A percentile compares a stretch with the other conserved stretches of the same genome.
Conservation (phyloP, 2,329 filamentous ascomycete genomes). For the Tolypocladium ovalisporum region DNA sequence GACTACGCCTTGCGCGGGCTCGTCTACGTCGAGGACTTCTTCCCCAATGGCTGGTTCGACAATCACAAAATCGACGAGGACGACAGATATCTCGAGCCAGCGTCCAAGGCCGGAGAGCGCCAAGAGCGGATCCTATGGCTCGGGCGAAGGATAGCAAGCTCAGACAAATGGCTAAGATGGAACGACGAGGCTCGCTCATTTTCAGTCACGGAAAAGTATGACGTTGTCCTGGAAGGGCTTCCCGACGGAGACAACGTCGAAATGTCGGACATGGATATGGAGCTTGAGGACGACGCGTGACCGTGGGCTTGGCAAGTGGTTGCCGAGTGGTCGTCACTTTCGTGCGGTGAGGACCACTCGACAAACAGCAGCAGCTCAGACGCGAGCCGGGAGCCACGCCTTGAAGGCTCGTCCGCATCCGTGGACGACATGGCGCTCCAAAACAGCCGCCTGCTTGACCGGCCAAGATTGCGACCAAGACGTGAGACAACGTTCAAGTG, state of each 20-base stretch:
- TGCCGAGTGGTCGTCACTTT: background rate
- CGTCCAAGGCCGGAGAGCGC: conserved; percentile 46
- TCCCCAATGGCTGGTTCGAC: conserved; percentile 47
- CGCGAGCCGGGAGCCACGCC: background rate
- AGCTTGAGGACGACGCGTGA: background rate
- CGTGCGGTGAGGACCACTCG: background rate
- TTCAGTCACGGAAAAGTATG: conserved; percentile 22
- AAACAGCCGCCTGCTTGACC: background rate
- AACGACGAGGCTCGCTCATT: conserved; percentile 27
- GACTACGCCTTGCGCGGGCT: conserved; percentile 58
- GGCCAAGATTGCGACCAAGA: background rate
- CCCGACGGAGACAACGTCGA: background rate
- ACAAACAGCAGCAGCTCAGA: background rate
- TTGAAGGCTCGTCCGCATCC: background rate
- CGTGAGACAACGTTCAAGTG: background rate
- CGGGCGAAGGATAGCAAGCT: conserved; percentile 33
- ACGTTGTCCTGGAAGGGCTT: conserved; percentile 18
- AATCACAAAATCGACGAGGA: conserved; percentile 53
- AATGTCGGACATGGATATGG: background rate
- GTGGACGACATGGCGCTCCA: background rate
- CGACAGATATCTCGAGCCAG: conserved; percentile 51
- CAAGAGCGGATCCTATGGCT: conserved; percentile 50
- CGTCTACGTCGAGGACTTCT: conserved; percentile 48
- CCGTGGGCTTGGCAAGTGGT: background rate
- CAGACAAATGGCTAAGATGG: conserved; percentile 34